Conservation (phyloP, 306 rosid genomes). For the Cicer chorassanicum region DNA sequence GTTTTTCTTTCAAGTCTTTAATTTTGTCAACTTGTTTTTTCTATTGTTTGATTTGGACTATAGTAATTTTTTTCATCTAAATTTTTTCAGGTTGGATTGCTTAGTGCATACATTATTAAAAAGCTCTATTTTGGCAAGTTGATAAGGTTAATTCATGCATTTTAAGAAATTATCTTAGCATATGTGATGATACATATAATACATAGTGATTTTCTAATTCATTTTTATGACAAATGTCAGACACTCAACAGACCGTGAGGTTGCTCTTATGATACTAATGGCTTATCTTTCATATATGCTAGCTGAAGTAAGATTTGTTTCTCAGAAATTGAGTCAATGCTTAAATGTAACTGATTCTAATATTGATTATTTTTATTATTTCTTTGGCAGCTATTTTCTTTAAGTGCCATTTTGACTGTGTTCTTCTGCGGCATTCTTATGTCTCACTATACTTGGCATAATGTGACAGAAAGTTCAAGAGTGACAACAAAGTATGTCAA, state of each 20-base stretch:
- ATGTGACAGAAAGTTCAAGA: slow-evolving; percentile 94
- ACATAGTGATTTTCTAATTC: slow-evolving; percentile 22
- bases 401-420: slow-evolving; percentile 95
- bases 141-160: slow-evolving; percentile 47
- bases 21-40: background rate
- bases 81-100: slow-evolving; percentile 76
- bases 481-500: slow-evolving; percentile 89
- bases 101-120: slow-evolving; percentile 80
- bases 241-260: slow-evolving; percentile 95
- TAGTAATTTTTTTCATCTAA: background rate
- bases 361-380: slow-evolving; percentile 9
- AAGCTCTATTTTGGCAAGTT: slow-evolving; percentile 87
- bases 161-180: background rate
- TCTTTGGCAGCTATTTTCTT: slow-evolving; percentile 76
- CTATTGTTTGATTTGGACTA: slow-evolving; percentile 13
- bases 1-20: slow-evolving; percentile 43
- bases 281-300: slow-evolving; percentile 94
- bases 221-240: slow-evolving; percentile 46
- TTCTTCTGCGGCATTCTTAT: slow-evolving; percentile 98
- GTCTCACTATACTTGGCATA: slow-evolving; percentile 99
- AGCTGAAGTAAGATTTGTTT: slow-evolving; percentile 69
- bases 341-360: slow-evolving; percentile 25
- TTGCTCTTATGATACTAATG: slow-evolving; percentile 98
- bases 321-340: slow-evolving; percentile 2
- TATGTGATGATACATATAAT: slow-evolving; percentile 9